These are phyloP conservation scores for Puccinia hordei DNA, from an alignment of 1,284 basidiomycete genomes.

Conservation along the genomic window DNA sequence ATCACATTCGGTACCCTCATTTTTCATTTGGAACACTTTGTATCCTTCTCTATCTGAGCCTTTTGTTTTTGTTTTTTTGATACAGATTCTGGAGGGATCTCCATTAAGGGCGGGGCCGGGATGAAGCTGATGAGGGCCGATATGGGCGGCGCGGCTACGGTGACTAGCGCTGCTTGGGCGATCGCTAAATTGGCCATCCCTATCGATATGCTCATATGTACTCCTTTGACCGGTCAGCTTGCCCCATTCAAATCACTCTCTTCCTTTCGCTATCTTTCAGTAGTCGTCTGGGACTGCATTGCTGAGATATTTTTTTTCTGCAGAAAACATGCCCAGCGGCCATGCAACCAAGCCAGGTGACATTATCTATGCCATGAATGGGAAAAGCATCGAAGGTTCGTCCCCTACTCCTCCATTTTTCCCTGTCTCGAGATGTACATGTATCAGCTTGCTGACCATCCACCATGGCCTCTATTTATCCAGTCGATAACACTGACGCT, in stretches of 20 bases:
- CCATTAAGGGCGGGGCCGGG: constrained; percentile 70
- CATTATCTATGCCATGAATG: constrained; percentile 70
- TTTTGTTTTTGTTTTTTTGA: not conserved
- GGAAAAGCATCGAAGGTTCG: constrained; percentile 73
- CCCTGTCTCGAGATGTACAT: not conserved
- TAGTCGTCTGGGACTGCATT: not conserved
- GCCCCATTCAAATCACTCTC: no score
- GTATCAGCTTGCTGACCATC: not conserved
- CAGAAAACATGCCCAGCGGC: constrained; percentile 81
- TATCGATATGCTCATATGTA: constrained; percentile 44
- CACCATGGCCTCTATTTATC: not conserved
- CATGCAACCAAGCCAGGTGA: constrained; percentile 85
- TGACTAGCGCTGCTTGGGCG: constrained; percentile 72
- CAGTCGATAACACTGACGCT: constrained; percentile 65
- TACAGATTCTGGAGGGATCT: constrained; percentile 80
- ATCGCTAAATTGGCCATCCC: constrained; percentile 79
- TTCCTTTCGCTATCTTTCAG: not conserved
- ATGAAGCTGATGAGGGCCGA: constrained; percentile 77
- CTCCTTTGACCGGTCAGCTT: constrained; percentile 43
- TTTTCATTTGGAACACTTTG: not conserved
- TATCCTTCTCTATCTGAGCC: not conserved
- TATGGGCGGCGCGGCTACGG: constrained; percentile 84
- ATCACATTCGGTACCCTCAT: constrained; percentile 66
- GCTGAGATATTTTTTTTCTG: no score
- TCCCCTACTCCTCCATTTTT: constrained; percentile 74